Conservation (phyloP, 2,329 filamentous ascomycete genomes). For the Ramichloridium luteum region DNA sequence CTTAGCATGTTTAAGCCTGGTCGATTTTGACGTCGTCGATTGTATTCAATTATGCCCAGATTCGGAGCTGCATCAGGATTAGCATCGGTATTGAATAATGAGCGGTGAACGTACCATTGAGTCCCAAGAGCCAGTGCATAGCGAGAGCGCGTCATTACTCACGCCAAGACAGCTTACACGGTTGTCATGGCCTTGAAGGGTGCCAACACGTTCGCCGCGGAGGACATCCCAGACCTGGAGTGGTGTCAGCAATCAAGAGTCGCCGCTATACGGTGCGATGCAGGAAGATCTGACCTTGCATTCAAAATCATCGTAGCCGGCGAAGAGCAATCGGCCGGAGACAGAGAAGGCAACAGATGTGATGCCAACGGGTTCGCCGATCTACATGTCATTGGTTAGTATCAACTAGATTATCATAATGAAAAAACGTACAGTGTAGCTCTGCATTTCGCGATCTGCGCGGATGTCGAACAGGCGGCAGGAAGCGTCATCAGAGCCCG, state of each 20-base stretch:
- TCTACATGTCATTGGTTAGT: constrained; percentile 45
- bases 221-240: constrained; percentile 91
- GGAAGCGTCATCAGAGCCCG: constrained; percentile 92
- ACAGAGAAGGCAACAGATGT: constrained; percentile 97
- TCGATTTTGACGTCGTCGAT: constrained; percentile 6
- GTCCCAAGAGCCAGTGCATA: constrained; percentile 99
- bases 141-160: constrained; percentile 96
- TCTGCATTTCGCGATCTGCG: constrained; percentile 69
- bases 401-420: constrained; percentile 2
- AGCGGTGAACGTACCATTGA: constrained; percentile 64
- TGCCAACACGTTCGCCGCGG: constrained; percentile 91
- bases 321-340: constrained; percentile 86
- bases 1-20: constrained; percentile 1
- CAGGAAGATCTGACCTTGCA: constrained; percentile 66
- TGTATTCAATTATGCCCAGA: constrained; percentile 39
- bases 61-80: constrained; percentile 32
- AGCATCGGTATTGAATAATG: constrained; percentile 6
- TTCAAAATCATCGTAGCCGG: constrained; percentile 97
- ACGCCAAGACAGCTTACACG: constrained; percentile 96
- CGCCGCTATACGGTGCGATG: background rate
- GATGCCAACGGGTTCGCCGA: constrained; percentile 91
- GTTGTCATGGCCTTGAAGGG: constrained; percentile 94
- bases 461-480: constrained; percentile 97
- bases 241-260: constrained; percentile 5
- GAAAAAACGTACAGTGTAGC: constrained; percentile 45